A percentile compares a stretch with the other conserved stretches of the same genome.
These are phyloP conservation scores for Globisporangium recalcitrans DNA, from an alignment of 352 stramenopile genomes.

Conservation along the genomic window DNA sequence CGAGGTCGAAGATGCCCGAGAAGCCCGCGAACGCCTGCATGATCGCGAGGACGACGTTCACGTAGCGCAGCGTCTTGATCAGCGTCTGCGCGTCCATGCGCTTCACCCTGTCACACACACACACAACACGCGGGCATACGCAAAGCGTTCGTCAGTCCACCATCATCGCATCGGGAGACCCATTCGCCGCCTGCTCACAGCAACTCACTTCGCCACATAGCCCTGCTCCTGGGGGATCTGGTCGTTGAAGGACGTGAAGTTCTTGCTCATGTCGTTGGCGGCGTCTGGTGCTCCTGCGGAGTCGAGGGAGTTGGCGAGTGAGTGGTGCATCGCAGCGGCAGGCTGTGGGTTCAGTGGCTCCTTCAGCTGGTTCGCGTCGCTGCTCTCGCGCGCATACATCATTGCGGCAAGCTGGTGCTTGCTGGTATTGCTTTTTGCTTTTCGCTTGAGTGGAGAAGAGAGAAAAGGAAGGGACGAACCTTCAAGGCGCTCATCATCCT, in stretches of 20 bases:
- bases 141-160: background rate
- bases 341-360: conserved; percentile 21
- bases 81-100: conserved; percentile 62
- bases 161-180: conserved; percentile 5
- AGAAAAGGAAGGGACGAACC: conserved; percentile 5
- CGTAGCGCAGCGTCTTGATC: conserved; percentile 78
- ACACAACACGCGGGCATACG: background rate
- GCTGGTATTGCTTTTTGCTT: background rate
- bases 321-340: background rate
- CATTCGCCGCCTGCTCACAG: background rate
- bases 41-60: conserved; percentile 76
- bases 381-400: conserved; percentile 7
- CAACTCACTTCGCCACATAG: conserved; percentile 14
- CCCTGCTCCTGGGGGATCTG: conserved; percentile 19
- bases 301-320: conserved; percentile 4
- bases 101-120: conserved; percentile 37
- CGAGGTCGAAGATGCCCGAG: conserved; percentile 80
- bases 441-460: background rate
- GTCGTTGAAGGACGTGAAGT: conserved; percentile 15
- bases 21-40: conserved; percentile 81
- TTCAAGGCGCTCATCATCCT: conserved; percentile 6
- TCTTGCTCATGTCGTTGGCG: conserved; percentile 15
- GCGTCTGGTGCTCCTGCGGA: background rate
- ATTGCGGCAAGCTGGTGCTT: background rate
- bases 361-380: conserved; percentile 10